Evolutionary conservation across 345 rosid genomes (phyloP), one percentile per base, ranked within the genome.

Genomic region (Durio zibethinus): DNA sequence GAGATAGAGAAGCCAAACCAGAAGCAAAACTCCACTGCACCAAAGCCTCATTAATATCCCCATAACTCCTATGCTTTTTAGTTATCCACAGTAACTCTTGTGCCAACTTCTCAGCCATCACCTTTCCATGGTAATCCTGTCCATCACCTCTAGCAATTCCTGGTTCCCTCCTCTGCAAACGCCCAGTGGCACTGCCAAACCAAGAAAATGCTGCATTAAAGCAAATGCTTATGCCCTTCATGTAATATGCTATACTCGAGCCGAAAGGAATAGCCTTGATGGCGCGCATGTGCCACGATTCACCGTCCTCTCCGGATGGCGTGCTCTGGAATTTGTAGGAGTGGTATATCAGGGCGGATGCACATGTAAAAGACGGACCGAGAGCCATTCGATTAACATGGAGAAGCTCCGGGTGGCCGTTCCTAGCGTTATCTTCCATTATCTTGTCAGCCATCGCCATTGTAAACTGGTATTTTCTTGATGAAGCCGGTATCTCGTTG

Each of bases 371-470:
- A 10, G 95, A 85, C 1, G 86, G 83, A 29, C 93, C 83, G 0
- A 93, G 87, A 52, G 93, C 91, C 7, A 23, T 65, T 15, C 90
- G 83, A 53, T 92, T 93, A 60, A 93, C 89, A 10, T 86, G 75
- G 27, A 86, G 76, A 27, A 93, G 90, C 16, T 88, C 89, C 29
- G n/a, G 23, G 57, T 87, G 81, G 65, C 85, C 81, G 47, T 85
- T 80, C 11, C 81, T 72, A 60, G 88, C 86, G 61, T 93, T 92
- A 3, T 89, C 98, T 54, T 90, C 93, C 92, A 93, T 83, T 76
- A 90, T 89, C 80, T 87, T 88, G 77, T 90, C 95, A 0, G 92
- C 95, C 98, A 92, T 87, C 66, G 88, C 82, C 91, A 89, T 80
- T 70, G 90, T 82, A 63, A 88, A 90, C 56, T 88, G 97, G 87